Percentiles rank a stretch among this genome's conserved stretches.
These are phyloP conservation scores for Penicillium longicatenatum DNA, from an alignment of 495 filamentous ascomycete genomes.

Conservation along the genomic window DNA sequence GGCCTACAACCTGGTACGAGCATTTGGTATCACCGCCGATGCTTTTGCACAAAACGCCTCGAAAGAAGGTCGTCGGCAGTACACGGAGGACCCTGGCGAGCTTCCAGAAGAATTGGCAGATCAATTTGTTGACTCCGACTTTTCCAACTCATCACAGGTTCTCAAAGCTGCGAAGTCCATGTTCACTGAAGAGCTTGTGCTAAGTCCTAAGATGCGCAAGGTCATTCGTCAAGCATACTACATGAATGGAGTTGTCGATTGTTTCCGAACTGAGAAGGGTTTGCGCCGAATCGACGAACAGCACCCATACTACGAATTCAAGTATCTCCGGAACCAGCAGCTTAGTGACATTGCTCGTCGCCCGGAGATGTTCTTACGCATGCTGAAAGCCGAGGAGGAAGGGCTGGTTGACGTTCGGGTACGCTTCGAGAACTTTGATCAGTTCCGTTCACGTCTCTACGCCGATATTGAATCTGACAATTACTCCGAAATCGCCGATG, in stretches of 20 bases:
- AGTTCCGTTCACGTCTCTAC: constrained; percentile 73
- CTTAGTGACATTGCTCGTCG: constrained; percentile 75
- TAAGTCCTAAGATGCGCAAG: constrained; percentile 88
- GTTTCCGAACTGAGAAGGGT: constrained; percentile 89
- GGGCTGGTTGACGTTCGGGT: constrained; percentile 84
- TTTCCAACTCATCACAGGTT: constrained; percentile 73
- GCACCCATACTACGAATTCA: constrained; percentile 96
- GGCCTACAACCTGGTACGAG: constrained; percentile 79
- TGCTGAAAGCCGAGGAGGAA: constrained; percentile 95
- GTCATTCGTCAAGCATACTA: constrained; percentile 82
- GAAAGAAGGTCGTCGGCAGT: constrained; percentile 71
- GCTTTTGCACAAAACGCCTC: constrained; percentile 83
- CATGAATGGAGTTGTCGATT: constrained; percentile 76
- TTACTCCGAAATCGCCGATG: constrained; percentile 90
- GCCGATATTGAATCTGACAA: constrained; percentile 89
- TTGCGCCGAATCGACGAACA: constrained; percentile 93
- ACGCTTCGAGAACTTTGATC: constrained; percentile 68
- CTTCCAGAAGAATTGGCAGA: constrained; percentile 87
- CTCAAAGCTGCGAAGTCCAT: constrained; percentile 77
- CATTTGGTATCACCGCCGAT: constrained; percentile 88
- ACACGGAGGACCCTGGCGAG: constrained; percentile 76
- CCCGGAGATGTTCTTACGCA: constrained; percentile 87
- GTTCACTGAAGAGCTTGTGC: constrained; percentile 87
- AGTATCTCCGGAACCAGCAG: constrained; percentile 88
- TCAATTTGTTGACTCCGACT: constrained; percentile 69